A percentile compares a stretch with the other conserved stretches of the same genome.
phyloP scores from a whole-genome alignment of 2,329 filamentous ascomycete genomes.

The Pezicula carpinea region DNA sequence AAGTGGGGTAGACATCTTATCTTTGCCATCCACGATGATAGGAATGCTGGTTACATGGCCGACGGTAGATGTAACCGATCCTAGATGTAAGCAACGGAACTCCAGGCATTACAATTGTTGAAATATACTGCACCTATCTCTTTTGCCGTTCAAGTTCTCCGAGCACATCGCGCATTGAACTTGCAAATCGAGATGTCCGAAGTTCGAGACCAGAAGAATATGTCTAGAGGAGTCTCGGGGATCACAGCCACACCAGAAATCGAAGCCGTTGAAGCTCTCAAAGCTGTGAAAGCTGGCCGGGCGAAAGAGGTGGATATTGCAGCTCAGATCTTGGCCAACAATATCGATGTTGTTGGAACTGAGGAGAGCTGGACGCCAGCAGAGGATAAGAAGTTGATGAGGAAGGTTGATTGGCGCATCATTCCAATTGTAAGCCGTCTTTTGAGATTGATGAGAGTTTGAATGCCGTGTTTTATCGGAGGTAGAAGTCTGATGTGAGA shows the following conservation, averaged over 20 bases:
- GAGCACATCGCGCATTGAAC: too few species aligned
- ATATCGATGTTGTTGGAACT: slow-evolving; percentile 12
- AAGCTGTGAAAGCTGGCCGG: slow-evolving; percentile 22
- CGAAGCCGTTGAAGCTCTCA: slow-evolving; percentile 16
- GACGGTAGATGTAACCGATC: not conserved
- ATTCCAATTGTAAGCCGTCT: slow-evolving; percentile 6
- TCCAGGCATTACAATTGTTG: not conserved
- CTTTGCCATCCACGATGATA: not conserved
- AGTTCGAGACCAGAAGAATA: not conserved
- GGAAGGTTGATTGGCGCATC: slow-evolving; percentile 7
- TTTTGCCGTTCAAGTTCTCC: too few species aligned
- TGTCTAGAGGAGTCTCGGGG: not conserved
- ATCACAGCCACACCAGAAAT: not conserved
- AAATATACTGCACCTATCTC: too few species aligned
- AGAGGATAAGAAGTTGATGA: slow-evolving; percentile 14
- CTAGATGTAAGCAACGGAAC: not conserved
- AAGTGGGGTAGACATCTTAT: not conserved
- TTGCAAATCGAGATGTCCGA: not conserved
- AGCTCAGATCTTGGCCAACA: slow-evolving; percentile 22
- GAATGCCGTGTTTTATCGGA: too few species aligned
- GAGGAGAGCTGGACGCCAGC: slow-evolving; percentile 9
- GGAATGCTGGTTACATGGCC: not conserved
- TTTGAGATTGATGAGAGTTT: too few species aligned
- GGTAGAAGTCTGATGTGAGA: not conserved
- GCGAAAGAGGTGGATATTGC: slow-evolving; percentile 24